phyloP scores from a whole-genome alignment of 2,329 filamentous ascomycete species.

The Xylariaceae sp. region DNA sequence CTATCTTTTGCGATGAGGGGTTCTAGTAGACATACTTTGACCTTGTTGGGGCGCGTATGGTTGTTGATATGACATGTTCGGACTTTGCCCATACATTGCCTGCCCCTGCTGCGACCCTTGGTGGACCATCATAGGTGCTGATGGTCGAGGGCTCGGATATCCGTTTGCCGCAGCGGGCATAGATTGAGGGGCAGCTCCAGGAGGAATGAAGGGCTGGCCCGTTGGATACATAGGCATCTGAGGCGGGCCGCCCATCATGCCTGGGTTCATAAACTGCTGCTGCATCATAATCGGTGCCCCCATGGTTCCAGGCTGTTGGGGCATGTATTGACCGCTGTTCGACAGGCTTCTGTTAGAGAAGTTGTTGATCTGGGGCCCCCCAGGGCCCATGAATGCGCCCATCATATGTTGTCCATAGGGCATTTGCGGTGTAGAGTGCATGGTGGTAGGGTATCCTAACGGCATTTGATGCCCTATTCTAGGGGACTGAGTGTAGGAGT shows the following conservation, averaged over 20 bases:
- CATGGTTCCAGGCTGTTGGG: slow-evolving; percentile 69
- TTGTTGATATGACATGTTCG: slow-evolving; percentile 71
- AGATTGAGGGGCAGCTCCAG: slow-evolving; percentile 51
- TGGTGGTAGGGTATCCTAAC: slow-evolving; percentile 66
- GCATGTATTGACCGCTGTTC: slow-evolving; percentile 69
- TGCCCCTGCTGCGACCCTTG: slow-evolving; percentile 93
- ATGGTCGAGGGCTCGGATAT: slow-evolving; percentile 81
- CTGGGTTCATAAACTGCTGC: slow-evolving; percentile 71
- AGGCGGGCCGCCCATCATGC: slow-evolving; percentile 63
- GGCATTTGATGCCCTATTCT: slow-evolving; percentile 69
- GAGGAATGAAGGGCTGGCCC: slow-evolving; percentile 63
- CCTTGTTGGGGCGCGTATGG: slow-evolving; percentile 70
- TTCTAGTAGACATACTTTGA: slow-evolving; percentile 62
- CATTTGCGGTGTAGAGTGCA: slow-evolving; percentile 68
- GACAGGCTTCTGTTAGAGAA: slow-evolving; percentile 64
- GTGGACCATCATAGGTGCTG: slow-evolving; percentile 88
- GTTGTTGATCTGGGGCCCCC: slow-evolving; percentile 67
- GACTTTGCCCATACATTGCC: slow-evolving; percentile 72
- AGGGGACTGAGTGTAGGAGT: slow-evolving; percentile 77
- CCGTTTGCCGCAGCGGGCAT: slow-evolving; percentile 65
- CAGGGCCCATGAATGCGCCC: slow-evolving; percentile 65
- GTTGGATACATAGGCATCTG: slow-evolving; percentile 83
- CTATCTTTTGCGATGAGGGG: slow-evolving; percentile 12
- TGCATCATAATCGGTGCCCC: slow-evolving; percentile 81
- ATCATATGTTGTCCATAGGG: slow-evolving; percentile 71